phyloP scores from a whole-genome alignment of 1,284 basidiomycete species.

The Xerocomus amazonicus region DNA sequence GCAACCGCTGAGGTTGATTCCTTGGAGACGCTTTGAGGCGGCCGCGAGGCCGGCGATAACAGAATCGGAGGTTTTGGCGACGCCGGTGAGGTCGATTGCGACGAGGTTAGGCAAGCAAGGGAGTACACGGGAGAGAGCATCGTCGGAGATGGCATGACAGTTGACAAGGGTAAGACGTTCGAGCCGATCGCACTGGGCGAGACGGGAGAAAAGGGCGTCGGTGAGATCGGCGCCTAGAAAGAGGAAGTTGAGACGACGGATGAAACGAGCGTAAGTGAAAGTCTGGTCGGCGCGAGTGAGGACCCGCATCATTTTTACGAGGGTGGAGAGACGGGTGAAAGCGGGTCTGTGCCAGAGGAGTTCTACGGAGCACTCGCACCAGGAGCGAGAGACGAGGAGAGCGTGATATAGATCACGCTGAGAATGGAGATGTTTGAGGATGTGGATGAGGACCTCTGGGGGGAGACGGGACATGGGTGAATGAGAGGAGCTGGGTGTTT shows the following conservation, averaged over 20 bases:
- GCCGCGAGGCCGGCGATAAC: slow-evolving; percentile 71
- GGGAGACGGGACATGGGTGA: slow-evolving; percentile 66
- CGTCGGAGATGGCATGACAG: slow-evolving; percentile 71
- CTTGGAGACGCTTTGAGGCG: slow-evolving; percentile 79
- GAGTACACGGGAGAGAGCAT: slow-evolving; percentile 67
- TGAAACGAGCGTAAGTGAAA: slow-evolving; percentile 86
- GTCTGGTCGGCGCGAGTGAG: slow-evolving; percentile 62
- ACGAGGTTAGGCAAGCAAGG: slow-evolving; percentile 74
- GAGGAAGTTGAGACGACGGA: slow-evolving; percentile 90
- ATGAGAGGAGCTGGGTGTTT: slow-evolving; percentile 25
- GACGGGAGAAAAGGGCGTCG: slow-evolving; percentile 74
- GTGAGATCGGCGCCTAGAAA: slow-evolving; percentile 69
- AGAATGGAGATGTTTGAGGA: slow-evolving; percentile 80
- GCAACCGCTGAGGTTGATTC: slow-evolving; percentile 90
- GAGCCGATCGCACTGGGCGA: slow-evolving; percentile 77
- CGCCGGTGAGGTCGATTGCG: slow-evolving; percentile 85
- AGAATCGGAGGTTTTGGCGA: slow-evolving; percentile 64
- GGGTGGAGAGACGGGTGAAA: slow-evolving; percentile 66
- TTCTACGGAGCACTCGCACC: slow-evolving; percentile 96
- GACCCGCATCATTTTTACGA: slow-evolving; percentile 75
- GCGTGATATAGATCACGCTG: slow-evolving; percentile 72
- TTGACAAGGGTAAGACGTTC: slow-evolving; percentile 92
- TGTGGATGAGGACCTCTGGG: slow-evolving; percentile 90
- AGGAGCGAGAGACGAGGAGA: slow-evolving; percentile 83
- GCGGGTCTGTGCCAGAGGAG: slow-evolving; percentile 93